Conservation (phyloP, 352 stramenopile genomes). For the Peronosclerospora sorghi region DNA sequence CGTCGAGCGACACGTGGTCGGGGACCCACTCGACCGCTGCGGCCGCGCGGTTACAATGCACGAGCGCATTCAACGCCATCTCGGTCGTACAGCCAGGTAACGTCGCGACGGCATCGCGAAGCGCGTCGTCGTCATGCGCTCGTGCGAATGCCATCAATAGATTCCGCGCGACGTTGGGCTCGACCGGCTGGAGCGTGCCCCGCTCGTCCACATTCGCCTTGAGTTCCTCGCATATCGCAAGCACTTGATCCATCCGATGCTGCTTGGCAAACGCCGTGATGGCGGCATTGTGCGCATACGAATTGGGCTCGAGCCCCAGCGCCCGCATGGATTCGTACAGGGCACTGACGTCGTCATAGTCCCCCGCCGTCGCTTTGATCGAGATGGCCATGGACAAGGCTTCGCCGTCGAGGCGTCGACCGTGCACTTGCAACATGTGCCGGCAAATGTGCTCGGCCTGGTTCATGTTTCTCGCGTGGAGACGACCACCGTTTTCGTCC, state of each 20-base stretch:
- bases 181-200: slow-evolving; percentile 12
- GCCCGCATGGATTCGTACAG: slow-evolving; percentile 66
- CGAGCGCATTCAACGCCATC: slow-evolving; percentile 26
- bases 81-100: slow-evolving; percentile 36
- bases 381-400: slow-evolving; percentile 72
- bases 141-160: slow-evolving; percentile 60
- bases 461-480: slow-evolving; percentile 22
- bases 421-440: slow-evolving; percentile 55
- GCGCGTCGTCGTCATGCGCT: slow-evolving; percentile 33
- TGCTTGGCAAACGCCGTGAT: slow-evolving; percentile 61
- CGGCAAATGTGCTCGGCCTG: slow-evolving; percentile 50
- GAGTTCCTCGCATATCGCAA: slow-evolving; percentile 39
- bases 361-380: slow-evolving; percentile 51
- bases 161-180: slow-evolving; percentile 40
- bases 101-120: slow-evolving; percentile 23
- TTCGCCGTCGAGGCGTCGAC: slow-evolving; percentile 40
- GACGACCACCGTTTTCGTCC: too few species aligned
- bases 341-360: slow-evolving; percentile 67
- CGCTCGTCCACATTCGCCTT: slow-evolving; percentile 9
- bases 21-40: slow-evolving; percentile 45
- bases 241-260: slow-evolving; percentile 36
- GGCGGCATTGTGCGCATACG: slow-evolving; percentile 68
- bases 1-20: slow-evolving; percentile 15
- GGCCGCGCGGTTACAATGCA: slow-evolving; percentile 23
- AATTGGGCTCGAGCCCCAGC: slow-evolving; percentile 47